phyloP scores from a whole-genome alignment of 768 basidiomycete species.

The Plicaturopsis crispa region DNA sequence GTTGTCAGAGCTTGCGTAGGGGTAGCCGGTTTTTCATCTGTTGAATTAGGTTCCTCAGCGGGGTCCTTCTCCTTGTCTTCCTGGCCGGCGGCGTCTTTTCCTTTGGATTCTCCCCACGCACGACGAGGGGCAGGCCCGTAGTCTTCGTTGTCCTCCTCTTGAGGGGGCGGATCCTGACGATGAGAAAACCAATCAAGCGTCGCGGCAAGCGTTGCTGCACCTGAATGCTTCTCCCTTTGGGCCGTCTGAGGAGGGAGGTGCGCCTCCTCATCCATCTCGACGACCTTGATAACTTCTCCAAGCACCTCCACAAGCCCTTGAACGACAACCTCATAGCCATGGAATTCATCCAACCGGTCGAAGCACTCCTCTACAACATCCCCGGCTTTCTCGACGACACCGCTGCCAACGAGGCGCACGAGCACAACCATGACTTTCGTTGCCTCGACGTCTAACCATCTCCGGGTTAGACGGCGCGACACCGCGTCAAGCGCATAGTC shows the following conservation, averaged over 20 bases:
- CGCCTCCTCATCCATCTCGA: constrained; percentile 45
- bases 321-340: constrained; percentile 83
- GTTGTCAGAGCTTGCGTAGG: constrained; percentile 70
- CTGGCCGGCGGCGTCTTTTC: constrained; percentile 15
- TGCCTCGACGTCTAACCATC: constrained; percentile 82
- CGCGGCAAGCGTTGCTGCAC: constrained; percentile 13
- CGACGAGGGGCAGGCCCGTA: constrained; percentile 54
- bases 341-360: constrained; percentile 91
- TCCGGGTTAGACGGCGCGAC: constrained; percentile 70
- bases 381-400: constrained; percentile 82
- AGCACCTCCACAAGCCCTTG: constrained; percentile 86
- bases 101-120: constrained; percentile 42
- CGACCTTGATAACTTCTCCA: constrained; percentile 74
- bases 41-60: constrained; percentile 25
- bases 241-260: constrained; percentile 10
- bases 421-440: constrained; percentile 83
- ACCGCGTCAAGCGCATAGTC: constrained; percentile 94
- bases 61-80: constrained; percentile 12
- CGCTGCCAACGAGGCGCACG: constrained; percentile 78
- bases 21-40: constrained; percentile 45
- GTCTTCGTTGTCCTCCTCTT: constrained; percentile 34
- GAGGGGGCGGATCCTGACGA: constrained; percentile 27
- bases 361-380: constrained; percentile 98
- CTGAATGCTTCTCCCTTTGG: constrained; percentile 10
- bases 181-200: constrained; percentile 46